These are phyloP conservation scores for Coniella vitis DNA, from an alignment of 2,329 filamentous ascomycete species.

Conservation along the genomic window DNA sequence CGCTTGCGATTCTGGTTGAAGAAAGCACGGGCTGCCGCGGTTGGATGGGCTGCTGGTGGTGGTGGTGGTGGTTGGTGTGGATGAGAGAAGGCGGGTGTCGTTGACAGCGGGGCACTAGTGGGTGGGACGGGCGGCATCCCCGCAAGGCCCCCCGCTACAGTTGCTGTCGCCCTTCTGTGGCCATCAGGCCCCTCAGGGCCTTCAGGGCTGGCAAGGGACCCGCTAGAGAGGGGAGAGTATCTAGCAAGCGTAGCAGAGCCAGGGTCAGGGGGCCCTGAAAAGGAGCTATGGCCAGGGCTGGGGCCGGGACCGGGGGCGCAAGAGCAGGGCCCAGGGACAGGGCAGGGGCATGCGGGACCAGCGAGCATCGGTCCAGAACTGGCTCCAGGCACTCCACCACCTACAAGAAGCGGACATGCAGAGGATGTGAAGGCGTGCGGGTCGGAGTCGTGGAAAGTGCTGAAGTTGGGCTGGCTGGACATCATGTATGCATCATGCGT, in stretches of 20 bases:
- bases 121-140: slow-evolving; percentile 2
- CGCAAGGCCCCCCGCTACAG: slow-evolving; percentile 5
- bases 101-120: slow-evolving; percentile 6
- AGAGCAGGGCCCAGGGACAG: neutral
- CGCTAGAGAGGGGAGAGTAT: neutral
- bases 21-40: neutral
- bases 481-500: slow-evolving; percentile 23
- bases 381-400: neutral
- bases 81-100: slow-evolving; percentile 6
- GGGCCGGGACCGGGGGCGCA: neutral
- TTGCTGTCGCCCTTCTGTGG: neutral
- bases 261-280: neutral
- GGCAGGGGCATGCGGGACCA: no score
- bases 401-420: neutral
- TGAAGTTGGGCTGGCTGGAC: slow-evolving; percentile 3
- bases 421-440: neutral
- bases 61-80: slow-evolving; percentile 8
- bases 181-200: neutral
- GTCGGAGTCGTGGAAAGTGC: slow-evolving; percentile 19
- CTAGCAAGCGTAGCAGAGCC: neutral
- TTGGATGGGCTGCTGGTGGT: slow-evolving; percentile 8
- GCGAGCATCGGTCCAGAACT: no score
- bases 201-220: neutral
- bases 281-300: neutral
- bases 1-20: neutral